These are phyloP conservation scores for Hypholoma fasciculare DNA, from an alignment of 768 basidiomycete genomes.

Conservation along the genomic window DNA sequence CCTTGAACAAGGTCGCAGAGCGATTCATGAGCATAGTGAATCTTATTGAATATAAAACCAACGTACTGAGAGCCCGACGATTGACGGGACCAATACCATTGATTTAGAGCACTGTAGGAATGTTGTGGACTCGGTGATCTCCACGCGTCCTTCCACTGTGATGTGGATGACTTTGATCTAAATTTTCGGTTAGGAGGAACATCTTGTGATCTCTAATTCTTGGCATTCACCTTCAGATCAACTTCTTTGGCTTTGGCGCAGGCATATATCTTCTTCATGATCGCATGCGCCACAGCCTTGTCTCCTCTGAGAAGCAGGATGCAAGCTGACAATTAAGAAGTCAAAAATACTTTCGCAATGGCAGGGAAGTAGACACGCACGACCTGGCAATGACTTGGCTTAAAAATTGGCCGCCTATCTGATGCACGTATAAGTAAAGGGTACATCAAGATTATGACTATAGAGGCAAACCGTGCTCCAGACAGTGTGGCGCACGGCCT, in stretches of 20 bases:
- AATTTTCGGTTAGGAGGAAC: background rate
- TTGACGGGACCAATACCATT: constrained; percentile 57
- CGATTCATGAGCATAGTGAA: constrained; percentile 82
- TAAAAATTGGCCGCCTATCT: constrained; percentile 74
- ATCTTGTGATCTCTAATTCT: background rate
- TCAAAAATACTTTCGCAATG: background rate
- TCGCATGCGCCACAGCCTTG: constrained; percentile 46
- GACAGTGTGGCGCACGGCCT: constrained; percentile 69
- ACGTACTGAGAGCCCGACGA: constrained; percentile 67
- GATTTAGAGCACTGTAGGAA: constrained; percentile 55
- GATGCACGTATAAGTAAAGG: background rate
- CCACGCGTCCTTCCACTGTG: constrained; percentile 60
- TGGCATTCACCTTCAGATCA: constrained; percentile 52
- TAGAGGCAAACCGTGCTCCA: constrained; percentile 58
- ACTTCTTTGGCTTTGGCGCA: constrained; percentile 63
- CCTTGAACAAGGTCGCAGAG: constrained; percentile 76
- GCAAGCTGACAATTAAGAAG: constrained; percentile 33
- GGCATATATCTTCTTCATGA: constrained; percentile 71
- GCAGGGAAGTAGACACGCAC: constrained; percentile 38
- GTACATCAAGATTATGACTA: background rate
- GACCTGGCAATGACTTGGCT: constrained; percentile 79
- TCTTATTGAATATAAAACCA: constrained; percentile 22
- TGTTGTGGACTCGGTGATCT: constrained; percentile 62
- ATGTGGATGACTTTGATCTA: constrained; percentile 60
- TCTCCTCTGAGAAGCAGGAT: constrained; percentile 63